These are phyloP conservation scores for Solanum virginianum DNA, from an alignment of 257 asterid genomes.

Conservation along the genomic window DNA sequence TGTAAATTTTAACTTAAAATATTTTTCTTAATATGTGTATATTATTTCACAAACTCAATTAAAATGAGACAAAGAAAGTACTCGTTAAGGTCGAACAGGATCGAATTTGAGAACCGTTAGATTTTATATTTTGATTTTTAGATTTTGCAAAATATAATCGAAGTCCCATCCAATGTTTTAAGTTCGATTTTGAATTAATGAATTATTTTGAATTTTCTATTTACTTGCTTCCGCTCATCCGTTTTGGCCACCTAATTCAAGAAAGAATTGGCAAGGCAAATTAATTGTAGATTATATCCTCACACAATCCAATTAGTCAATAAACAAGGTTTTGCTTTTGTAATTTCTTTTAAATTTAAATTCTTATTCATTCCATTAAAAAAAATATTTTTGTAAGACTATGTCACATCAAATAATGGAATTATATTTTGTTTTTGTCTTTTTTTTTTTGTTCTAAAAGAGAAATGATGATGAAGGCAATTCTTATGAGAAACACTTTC, in stretches of 20 bases:
- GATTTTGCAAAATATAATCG: neutral
- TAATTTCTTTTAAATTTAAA: neutral
- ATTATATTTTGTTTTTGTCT: neutral
- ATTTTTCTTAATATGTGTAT: too few species aligned
- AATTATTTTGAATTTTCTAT: neutral
- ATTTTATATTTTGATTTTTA: neutral
- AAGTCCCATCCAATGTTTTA: neutral
- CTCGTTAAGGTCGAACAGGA: neutral
- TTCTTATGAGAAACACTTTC: fast-evolving
- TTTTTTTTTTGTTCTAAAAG: too few species aligned
- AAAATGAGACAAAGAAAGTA: too few species aligned
- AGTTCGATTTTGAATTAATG: neutral
- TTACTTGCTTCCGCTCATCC: neutral
- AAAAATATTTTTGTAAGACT: neutral
- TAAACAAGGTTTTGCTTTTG: neutral
- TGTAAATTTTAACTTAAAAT: too few species aligned
- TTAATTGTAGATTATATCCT: neutral
- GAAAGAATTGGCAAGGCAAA: neutral
- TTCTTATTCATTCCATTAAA: neutral
- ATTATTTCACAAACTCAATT: too few species aligned
- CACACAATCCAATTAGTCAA: neutral
- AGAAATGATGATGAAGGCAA: neutral
- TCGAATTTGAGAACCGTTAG: neutral
- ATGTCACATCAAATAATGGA: neutral
- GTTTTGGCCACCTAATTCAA: constrained; percentile 4